phyloP scores from a whole-genome alignment of 208 protist species.

The Leishmania amazonensis region DNA sequence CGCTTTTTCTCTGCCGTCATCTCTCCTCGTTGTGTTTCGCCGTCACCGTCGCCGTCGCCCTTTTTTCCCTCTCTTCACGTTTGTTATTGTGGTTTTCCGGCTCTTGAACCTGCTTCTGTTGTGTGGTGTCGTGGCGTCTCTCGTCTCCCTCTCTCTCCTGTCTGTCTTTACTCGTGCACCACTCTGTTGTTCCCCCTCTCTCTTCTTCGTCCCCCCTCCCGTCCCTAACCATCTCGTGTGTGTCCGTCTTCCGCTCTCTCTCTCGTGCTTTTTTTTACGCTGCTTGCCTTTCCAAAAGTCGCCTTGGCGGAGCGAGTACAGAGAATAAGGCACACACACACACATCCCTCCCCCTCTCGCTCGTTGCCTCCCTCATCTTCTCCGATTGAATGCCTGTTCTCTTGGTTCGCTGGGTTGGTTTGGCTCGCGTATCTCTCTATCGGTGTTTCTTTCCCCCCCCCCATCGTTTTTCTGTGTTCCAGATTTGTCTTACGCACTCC shows the following conservation, averaged over 20 bases:
- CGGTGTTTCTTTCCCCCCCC: too few species aligned
- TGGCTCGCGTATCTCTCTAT: too few species aligned
- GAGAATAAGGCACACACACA: background rate
- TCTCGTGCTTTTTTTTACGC: background rate
- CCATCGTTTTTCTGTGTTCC: too few species aligned
- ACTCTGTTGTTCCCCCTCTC: background rate
- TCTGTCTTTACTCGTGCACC: too few species aligned
- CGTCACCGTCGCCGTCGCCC: too few species aligned
- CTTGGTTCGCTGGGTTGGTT: background rate
- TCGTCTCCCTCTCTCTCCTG: background rate
- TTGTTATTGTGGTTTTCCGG: too few species aligned
- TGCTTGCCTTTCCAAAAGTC: background rate
- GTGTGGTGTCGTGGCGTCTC: too few species aligned
- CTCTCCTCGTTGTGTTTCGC: too few species aligned
- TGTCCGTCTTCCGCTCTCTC: background rate
- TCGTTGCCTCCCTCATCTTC: background rate
- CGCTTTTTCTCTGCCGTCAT: too few species aligned
- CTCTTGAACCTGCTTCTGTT: too few species aligned
- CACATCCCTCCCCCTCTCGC: background rate
- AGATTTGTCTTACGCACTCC: too few species aligned
- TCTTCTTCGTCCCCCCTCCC: background rate
- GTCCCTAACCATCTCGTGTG: background rate
- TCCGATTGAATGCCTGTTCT: background rate
- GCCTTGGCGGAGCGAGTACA: background rate
- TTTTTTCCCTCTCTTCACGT: too few species aligned